Base-by-base conservation (phyloP, 768 basidiomycete genomes). In the Pleurotus cornucopiae region DNA sequence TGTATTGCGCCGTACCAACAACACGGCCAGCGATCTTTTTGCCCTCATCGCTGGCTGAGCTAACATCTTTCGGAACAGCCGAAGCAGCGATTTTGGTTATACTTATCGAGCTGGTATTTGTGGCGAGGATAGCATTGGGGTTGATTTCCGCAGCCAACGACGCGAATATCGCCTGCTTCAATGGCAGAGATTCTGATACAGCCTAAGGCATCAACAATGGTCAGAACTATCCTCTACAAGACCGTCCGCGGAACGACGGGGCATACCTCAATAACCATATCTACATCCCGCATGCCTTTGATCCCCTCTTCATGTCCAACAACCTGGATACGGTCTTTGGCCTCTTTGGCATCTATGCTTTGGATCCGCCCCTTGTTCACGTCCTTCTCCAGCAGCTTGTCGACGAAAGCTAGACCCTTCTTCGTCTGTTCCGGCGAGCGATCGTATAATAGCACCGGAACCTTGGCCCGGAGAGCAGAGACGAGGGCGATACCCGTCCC, bases 31-130 rank as follows among this genome's bases (percentile, higher is more conserved):
- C 81, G 56, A 75, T 81, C 58, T 71, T 72, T 68, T 78, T 82
- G 5, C 88, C 91, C 61, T 79, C 77, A 37, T 79, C 81, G 59
- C 84, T 87, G 5, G 86, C 75, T 14, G 86, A 73, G 54, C 73
- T 75, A 41, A 76, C 66, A 21, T 84, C 83, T 51, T 77, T 70
- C 0, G 84, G 83, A 16, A 94, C 71, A 6, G 89, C 86, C 26
- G 90, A 75, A 5, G 88, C 88, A 0, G 95, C 94, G 52, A 98
- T 91, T 73, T 95, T 95, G 18, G 94, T 94, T 45, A 98, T 86
- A 61, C 89, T 92, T 60, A 98, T 98, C 7, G 91, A 93, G 56
- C 92, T 94, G 2, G 95, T 98, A 65, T 98, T 98, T 43, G 86
- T 84, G 0, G 94, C 95, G 18, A 98, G 76, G 49, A 98, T 94